phyloP scores from a whole-genome alignment of 148 eudicot genomes.

The Cornus suecica region DNA sequence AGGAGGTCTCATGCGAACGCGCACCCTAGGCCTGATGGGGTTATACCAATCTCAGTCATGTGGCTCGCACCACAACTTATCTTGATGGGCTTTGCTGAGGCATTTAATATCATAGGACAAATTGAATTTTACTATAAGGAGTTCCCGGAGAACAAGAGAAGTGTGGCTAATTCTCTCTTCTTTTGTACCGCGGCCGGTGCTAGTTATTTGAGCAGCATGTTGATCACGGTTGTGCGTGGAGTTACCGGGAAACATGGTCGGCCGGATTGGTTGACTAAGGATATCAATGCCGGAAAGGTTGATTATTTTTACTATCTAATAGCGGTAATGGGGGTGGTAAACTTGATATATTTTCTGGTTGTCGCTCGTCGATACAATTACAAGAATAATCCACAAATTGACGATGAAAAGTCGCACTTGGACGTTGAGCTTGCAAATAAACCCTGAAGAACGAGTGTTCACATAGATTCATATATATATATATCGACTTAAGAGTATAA shows the following conservation, averaged over 20 bases:
- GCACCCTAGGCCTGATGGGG: constrained; percentile 17
- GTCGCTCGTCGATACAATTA: constrained; percentile 46
- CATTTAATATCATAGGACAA: constrained; percentile 65
- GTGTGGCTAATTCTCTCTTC: constrained; percentile 64
- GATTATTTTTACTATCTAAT: constrained; percentile 64
- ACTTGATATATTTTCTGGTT: constrained; percentile 46
- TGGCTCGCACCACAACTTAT: constrained; percentile 70
- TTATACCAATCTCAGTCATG: constrained; percentile 41
- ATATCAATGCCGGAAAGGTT: constrained; percentile 53
- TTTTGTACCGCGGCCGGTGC: constrained; percentile 51
- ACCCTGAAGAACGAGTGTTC: constrained; percentile 11
- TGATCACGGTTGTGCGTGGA: constrained; percentile 48
- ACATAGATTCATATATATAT: no score
- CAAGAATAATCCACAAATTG: constrained; percentile 28
- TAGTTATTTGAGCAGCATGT: constrained; percentile 48
- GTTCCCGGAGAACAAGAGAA: constrained; percentile 69
- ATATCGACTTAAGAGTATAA: no score
- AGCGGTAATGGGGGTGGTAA: constrained; percentile 55
- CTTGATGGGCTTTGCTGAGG: constrained; percentile 64
- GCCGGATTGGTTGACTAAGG: constrained; percentile 63
- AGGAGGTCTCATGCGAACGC: constrained; percentile 40
- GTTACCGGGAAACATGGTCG: constrained; percentile 36
- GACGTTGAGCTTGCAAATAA: constrained; percentile 40
- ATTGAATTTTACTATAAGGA: constrained; percentile 78
- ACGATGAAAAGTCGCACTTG: constrained; percentile 10